Evolutionary conservation across 768 basidiomycete species (phyloP).

Genomic region (Lactarius indigo): DNA sequence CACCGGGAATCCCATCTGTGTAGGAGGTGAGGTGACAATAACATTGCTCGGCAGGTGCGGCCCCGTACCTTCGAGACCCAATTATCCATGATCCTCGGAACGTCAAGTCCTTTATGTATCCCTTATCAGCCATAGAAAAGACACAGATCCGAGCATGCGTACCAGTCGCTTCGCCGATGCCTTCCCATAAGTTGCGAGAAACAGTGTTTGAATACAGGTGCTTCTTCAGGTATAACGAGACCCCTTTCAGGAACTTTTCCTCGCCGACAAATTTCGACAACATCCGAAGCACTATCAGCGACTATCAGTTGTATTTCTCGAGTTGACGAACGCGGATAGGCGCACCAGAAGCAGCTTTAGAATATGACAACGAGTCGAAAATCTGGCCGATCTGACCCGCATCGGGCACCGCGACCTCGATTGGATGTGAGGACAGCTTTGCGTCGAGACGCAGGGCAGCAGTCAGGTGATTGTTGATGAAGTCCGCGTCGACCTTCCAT

Average conservation of each 20-base stretch:
- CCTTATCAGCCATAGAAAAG: neutral
- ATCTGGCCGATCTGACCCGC: slow-evolving; percentile 76
- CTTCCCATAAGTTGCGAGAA: slow-evolving; percentile 85
- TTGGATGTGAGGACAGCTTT: slow-evolving; percentile 84
- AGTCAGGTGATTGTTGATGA: slow-evolving; percentile 74
- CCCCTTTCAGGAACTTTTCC: slow-evolving; percentile 81
- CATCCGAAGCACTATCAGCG: slow-evolving; percentile 79
- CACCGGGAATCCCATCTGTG: slow-evolving; percentile 80
- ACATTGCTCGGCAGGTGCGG: neutral
- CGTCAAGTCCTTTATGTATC: slow-evolving; percentile 49
- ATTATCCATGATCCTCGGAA: slow-evolving; percentile 80
- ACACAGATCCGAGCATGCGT: slow-evolving; percentile 1
- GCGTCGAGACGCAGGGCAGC: slow-evolving; percentile 81
- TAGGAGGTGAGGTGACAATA: neutral
- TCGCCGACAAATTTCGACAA: slow-evolving; percentile 84
- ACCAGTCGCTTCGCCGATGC: slow-evolving; percentile 73
- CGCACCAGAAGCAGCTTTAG: slow-evolving; percentile 75
- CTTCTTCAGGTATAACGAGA: slow-evolving; percentile 88
- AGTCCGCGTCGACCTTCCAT: slow-evolving; percentile 79
- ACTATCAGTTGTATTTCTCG: neutral
- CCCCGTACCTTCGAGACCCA: slow-evolving; percentile 76
- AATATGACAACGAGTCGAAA: slow-evolving; percentile 85
- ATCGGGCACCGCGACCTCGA: slow-evolving; percentile 88
- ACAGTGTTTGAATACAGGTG: slow-evolving; percentile 82
- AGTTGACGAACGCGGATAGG: slow-evolving; percentile 2